Evolutionary conservation across 2,329 filamentous ascomycete species (phyloP).

Genomic region (Penicillium fuscoglaucum): DNA sequence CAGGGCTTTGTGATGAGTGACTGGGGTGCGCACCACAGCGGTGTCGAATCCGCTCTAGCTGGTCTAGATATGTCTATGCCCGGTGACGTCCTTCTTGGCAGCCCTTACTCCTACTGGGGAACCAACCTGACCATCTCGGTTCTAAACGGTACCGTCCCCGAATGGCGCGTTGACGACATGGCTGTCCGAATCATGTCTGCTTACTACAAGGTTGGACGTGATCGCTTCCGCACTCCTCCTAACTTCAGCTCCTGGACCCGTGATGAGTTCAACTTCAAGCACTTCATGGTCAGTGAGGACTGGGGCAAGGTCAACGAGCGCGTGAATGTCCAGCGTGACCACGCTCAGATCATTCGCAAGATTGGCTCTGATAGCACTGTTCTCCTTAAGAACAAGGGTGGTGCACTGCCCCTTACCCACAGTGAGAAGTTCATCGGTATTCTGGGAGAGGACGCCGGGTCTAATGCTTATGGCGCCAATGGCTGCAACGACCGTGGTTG

Average conservation of each 20-base stretch:
- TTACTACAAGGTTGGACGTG: slow-evolving; percentile 64
- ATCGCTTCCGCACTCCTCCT: slow-evolving; percentile 54
- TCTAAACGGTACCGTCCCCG: slow-evolving; percentile 83
- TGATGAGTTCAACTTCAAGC: slow-evolving; percentile 70
- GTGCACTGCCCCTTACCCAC: slow-evolving; percentile 67
- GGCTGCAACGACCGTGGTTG: slow-evolving; percentile 70
- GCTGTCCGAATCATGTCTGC: slow-evolving; percentile 73
- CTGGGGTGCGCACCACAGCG: slow-evolving; percentile 76
- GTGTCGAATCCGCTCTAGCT: slow-evolving; percentile 63
- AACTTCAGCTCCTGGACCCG: slow-evolving; percentile 89
- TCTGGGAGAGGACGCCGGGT: slow-evolving; percentile 79
- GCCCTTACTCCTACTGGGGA: slow-evolving; percentile 75
- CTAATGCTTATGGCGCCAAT: slow-evolving; percentile 74
- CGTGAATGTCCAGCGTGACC: slow-evolving; percentile 77
- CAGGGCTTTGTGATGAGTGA: slow-evolving; percentile 69
- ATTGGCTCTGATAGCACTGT: slow-evolving; percentile 80
- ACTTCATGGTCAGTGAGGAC: slow-evolving; percentile 62
- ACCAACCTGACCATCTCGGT: slow-evolving; percentile 84
- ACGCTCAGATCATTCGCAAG: slow-evolving; percentile 71
- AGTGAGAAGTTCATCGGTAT: slow-evolving; percentile 74
- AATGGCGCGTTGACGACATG: slow-evolving; percentile 90
- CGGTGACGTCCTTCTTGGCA: slow-evolving; percentile 76
- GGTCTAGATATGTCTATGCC: slow-evolving; percentile 84
- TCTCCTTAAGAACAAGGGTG: slow-evolving; percentile 79
- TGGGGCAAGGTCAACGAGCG: slow-evolving; percentile 71